Base-by-base conservation (phyloP, 257 asterid species). In the Ilex aquifolium region DNA sequence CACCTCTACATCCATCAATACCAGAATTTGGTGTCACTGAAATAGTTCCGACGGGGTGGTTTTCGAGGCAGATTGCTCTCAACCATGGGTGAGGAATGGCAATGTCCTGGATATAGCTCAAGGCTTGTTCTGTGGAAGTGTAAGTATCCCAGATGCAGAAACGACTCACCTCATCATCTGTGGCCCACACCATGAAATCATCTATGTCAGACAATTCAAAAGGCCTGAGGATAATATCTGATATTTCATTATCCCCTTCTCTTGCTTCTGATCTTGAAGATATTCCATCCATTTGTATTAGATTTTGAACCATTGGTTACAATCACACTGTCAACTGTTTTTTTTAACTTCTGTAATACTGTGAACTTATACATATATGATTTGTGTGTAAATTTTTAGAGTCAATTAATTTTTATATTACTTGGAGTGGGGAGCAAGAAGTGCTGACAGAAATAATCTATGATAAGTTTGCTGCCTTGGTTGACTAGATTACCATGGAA, bases 21-120 rank as follows among this genome's bases (percentile, higher is more conserved):
- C 79, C 83, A 0, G 79, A 54, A 53, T 32, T 27, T 2, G 88
- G 96, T 0, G 85, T 46, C 32, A 82, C 91, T 0, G 88, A 68
- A 17, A 88, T 77, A 6, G 83, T 21, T 21, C 95, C 96, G 3
- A 82, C 60, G 9, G 72, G 81, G 10, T 60, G 60, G 42, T 73
- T 66, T 0, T 59, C 65, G 60, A 63, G 49, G 67, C 88, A 84
- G 6, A 87, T 75, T 46, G 52, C 50, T 64, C 83, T 69, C 69
- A 72, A 3, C 68, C 57, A 0, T 13, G 83, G 76, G 55, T 81
- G 83, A 9, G 69, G 15, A 44, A 44, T 50, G 13, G 52, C 52
- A 14, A 46, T 46, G 52, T 46, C n/a, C 10, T 46, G 13, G 3
- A 46, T 7, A 46, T 10, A 46, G 52, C 4, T 12, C 15, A 46